Conservation (phyloP, 768 basidiomycete species). For the Boletus vinaceobasis region DNA sequence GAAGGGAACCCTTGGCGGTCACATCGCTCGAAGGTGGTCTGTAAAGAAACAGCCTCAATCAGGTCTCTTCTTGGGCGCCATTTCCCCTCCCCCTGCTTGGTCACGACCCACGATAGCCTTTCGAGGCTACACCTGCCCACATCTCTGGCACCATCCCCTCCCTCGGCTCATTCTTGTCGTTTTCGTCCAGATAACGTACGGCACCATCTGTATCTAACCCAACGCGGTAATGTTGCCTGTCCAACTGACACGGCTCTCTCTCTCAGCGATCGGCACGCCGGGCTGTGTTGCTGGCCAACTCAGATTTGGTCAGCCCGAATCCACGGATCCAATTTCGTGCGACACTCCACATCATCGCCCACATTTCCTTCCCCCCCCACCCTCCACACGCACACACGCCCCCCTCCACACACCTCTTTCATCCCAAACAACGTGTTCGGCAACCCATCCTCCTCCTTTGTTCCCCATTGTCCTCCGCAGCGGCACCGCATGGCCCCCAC, state of each 20-base stretch:
- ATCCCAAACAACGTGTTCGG: constrained; percentile 26
- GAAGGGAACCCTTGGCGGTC: constrained; percentile 28
- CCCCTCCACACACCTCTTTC: constrained; percentile 2
- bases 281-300: constrained; percentile 23
- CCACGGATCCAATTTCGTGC: constrained; percentile 12
- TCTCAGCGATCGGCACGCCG: constrained; percentile 30
- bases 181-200: constrained; percentile 30
- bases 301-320: constrained; percentile 22
- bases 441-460: neutral
- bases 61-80: constrained; percentile 26
- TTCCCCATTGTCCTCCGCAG: constrained; percentile 13
- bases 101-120: constrained; percentile 32
- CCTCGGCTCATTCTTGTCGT: constrained; percentile 12
- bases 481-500: constrained; percentile 24
- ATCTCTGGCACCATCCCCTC: constrained; percentile 14
- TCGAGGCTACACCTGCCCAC: constrained; percentile 29
- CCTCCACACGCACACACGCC: constrained; percentile 7
- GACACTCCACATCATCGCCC: neutral
- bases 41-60: constrained; percentile 17
- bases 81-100: constrained; percentile 12
- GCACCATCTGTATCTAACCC: constrained; percentile 31
- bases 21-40: constrained; percentile 30
- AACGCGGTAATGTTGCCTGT: constrained; percentile 29
- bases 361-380: constrained; percentile 1
- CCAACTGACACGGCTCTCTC: constrained; percentile 29